These are phyloP conservation scores for Fagopyrum tataricum DNA, from an alignment of 148 eudicot genomes.

Conservation along the genomic window DNA sequence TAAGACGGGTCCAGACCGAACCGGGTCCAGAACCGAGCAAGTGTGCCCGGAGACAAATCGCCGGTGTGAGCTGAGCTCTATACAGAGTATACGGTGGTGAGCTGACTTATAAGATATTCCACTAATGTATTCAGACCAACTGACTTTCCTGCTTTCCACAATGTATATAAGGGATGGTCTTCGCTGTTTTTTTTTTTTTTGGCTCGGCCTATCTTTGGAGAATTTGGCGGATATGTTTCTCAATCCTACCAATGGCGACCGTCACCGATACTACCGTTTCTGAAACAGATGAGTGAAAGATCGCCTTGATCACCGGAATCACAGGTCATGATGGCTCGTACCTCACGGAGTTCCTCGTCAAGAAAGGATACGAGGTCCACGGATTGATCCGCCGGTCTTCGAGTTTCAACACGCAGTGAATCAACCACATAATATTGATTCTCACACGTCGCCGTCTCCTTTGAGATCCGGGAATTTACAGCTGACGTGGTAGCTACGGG, in stretches of 20 bases:
- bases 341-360: conserved; percentile 74
- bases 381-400: conserved; percentile 84
- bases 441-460: conserved; percentile 93
- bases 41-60: too few relatives aligned
- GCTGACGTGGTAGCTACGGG: conserved; percentile 95
- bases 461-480: conserved; percentile 91
- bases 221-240: too few relatives aligned
- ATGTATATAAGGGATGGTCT: too few relatives aligned
- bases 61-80: too few relatives aligned
- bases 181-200: too few relatives aligned
- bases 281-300: conserved; percentile 24
- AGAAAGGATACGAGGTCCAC: conserved; percentile 65
- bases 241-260: conserved; percentile 6
- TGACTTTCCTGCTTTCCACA: too few relatives aligned
- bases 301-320: conserved; percentile 75
- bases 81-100: too few relatives aligned
- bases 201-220: too few relatives aligned
- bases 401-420: conserved; percentile 85
- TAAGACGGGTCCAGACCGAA: too few relatives aligned
- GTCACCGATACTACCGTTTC: not conserved
- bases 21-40: too few relatives aligned
- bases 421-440: conserved; percentile 92
- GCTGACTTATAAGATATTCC: too few relatives aligned
- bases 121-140: too few relatives aligned
- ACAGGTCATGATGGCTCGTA: conserved; percentile 94